Base-by-base conservation (phyloP, 2,329 filamentous ascomycete species). In the Beauveria caledonica region DNA sequence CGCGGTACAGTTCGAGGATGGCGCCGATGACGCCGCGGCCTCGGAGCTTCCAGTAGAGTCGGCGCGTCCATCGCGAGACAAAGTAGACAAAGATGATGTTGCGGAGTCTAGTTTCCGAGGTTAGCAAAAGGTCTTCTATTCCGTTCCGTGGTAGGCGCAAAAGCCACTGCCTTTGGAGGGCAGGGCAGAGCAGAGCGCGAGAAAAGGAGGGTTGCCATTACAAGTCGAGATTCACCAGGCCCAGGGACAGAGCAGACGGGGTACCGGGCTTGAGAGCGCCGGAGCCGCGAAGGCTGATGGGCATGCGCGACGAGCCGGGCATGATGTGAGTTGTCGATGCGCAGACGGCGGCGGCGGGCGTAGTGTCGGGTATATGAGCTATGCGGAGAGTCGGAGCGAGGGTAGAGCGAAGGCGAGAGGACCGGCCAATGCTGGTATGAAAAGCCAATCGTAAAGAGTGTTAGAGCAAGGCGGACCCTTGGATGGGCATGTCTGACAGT, bases 31-130 rank as follows among this genome's bases (percentile, higher is more conserved):
- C 73, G 65, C 94, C 94, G 71, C 94, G 91, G 66, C 94, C 94
- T 69, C 89, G 90, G 66, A 97, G 81, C 70, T 94, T 90, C 77
- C 91, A 88, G 72, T 90, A 88, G 29, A 84, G 82, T 69, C 88
- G 89, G 65, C 91, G 89, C 36, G 88, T 84, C 80, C 92, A 89
- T 71, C 92, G 88, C 52, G 96, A 78, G 62, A 97, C 73, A 76
- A 97, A 97, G 67, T 96, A 83, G 70, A 92, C 80, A 74, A 97
- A 96, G 68, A 97, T 79, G 62, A 97, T 79, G 72, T 97, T 96
- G 59, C 90, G 89, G 63, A 96, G 70, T 62, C 90, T 93, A 23
- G 5, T 36, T 23, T 4, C 29, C 25, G 23, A 49, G 46, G 46
- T 61, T 54, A 57, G 54, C 44, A 9, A 23, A n/a, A n/a, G n/a